These are phyloP conservation scores for Saccharomycopsis hybrid DNA, from an alignment of 1,139 yeast genomes.

Conservation along the genomic window DNA sequence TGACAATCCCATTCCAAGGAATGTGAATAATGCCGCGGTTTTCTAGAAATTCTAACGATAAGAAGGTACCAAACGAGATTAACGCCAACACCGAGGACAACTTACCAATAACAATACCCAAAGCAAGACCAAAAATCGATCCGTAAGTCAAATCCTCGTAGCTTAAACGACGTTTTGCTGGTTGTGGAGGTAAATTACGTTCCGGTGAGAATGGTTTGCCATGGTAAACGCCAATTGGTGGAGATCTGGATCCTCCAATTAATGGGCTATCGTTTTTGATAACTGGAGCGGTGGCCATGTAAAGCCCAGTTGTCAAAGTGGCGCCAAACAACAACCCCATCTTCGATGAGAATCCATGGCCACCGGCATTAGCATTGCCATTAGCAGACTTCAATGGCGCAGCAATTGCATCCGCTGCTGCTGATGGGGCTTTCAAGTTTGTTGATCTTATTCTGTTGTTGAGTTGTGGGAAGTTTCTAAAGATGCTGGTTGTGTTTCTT, in stretches of 20 bases:
- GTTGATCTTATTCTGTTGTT: too few species aligned
- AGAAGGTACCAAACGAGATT: slow-evolving; percentile 40
- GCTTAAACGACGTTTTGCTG: slow-evolving; percentile 37
- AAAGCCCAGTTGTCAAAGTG: slow-evolving; percentile 8
- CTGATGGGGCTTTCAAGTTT: too few species aligned
- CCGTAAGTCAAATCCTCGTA: slow-evolving; percentile 59
- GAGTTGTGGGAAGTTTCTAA: too few species aligned
- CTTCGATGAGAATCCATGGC: background rate
- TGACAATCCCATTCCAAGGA: slow-evolving; percentile 47
- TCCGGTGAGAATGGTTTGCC: background rate
- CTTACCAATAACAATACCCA: slow-evolving; percentile 55
- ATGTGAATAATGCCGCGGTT: slow-evolving; percentile 45
- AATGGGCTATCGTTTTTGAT: slow-evolving; percentile 5
- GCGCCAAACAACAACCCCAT: slow-evolving; percentile 6
- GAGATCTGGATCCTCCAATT: background rate
- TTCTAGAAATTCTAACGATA: slow-evolving; percentile 45
- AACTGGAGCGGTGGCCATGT: background rate
- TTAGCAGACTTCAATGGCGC: too few species aligned
- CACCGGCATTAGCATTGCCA: too few species aligned
- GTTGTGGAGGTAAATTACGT: background rate
- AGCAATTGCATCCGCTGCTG: too few species aligned
- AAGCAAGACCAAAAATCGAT: slow-evolving; percentile 49
- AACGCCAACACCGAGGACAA: slow-evolving; percentile 48
- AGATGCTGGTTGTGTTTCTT: too few species aligned
- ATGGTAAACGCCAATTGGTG: background rate